These are phyloP conservation scores for Mallotus japonicus DNA, from an alignment of 441 rosid species.

Conservation along the genomic window DNA sequence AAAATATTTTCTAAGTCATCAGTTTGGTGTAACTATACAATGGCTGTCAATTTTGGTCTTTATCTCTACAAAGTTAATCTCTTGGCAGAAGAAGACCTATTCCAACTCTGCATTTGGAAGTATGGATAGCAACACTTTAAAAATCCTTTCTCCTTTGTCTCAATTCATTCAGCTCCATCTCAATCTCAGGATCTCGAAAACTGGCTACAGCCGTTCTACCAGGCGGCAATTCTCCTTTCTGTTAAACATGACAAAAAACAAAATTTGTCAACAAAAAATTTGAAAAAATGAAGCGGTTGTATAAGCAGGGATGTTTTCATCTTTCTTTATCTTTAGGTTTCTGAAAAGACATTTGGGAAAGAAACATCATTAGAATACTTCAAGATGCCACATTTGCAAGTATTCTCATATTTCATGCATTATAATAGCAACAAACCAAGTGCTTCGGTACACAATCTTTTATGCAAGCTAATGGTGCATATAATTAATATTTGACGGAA, in stretches of 20 bases:
- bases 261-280: not conserved
- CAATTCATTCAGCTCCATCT: conserved; percentile 66
- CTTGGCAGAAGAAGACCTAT: not conserved
- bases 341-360: too few species aligned
- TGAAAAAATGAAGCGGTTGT: not conserved
- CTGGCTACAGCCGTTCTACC: conserved; percentile 47
- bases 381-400: too few species aligned
- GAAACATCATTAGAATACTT: not conserved
- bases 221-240: conserved; percentile 74
- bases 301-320: not conserved
- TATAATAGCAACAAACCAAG: too few species aligned
- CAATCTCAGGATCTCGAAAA: conserved; percentile 54
- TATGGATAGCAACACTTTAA: conserved; percentile 20
- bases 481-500: too few species aligned
- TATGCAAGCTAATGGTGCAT: too few species aligned
- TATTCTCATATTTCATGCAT: too few species aligned
- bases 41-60: conserved; percentile 26
- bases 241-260: conserved; percentile 15
- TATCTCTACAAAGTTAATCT: conserved; percentile 21
- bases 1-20: not conserved
- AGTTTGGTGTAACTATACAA: conserved; percentile 29
- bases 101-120: conserved; percentile 11
- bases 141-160: conserved; percentile 58
- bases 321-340: not conserved
- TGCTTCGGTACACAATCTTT: too few species aligned